Evolutionary conservation across 306 rosid genomes (phyloP).

Genomic region (Leucaena leucocephala): DNA sequence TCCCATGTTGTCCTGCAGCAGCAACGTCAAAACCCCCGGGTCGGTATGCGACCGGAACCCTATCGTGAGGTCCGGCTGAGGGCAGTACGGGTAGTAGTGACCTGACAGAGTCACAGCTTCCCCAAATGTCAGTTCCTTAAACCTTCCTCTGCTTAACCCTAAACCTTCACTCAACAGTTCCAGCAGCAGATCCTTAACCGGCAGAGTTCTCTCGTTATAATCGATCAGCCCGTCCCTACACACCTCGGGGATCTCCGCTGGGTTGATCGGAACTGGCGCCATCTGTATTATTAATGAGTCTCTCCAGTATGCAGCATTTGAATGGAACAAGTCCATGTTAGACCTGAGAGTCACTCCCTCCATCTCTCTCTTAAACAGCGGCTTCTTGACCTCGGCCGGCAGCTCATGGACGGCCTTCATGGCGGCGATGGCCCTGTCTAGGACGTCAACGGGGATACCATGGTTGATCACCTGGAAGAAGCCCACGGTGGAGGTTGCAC

Average conservation of each 20-base stretch:
- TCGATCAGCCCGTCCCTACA: neutral
- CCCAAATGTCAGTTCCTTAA: neutral
- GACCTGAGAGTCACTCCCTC: conserved; percentile 46
- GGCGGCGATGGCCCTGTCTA: conserved; percentile 37
- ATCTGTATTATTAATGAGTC: conserved; percentile 44
- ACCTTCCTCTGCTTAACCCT: neutral
- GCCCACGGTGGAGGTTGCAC: conserved; percentile 42
- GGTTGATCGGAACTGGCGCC: conserved; percentile 21
- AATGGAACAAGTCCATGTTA: conserved; percentile 37
- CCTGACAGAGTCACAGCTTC: neutral
- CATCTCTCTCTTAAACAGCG: conserved; percentile 26
- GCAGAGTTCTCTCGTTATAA: neutral
- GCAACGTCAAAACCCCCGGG: neutral
- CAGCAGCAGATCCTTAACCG: neutral
- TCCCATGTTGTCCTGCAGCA: conserved; percentile 1
- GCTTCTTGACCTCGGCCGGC: conserved; percentile 31
- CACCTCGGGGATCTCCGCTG: neutral
- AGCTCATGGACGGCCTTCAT: conserved; percentile 52
- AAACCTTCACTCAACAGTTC: conserved; percentile 12
- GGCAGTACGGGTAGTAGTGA: conserved; percentile 11
- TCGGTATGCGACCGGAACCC: conserved; percentile 17
- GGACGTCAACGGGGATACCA: conserved; percentile 32
- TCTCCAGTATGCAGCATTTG: conserved; percentile 42
- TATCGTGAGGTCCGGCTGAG: conserved; percentile 4
- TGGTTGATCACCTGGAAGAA: conserved; percentile 59